These are phyloP conservation scores for Trichoderma brevicompactum DNA, from an alignment of 2,329 filamentous ascomycete genomes.

Conservation along the genomic window DNA sequence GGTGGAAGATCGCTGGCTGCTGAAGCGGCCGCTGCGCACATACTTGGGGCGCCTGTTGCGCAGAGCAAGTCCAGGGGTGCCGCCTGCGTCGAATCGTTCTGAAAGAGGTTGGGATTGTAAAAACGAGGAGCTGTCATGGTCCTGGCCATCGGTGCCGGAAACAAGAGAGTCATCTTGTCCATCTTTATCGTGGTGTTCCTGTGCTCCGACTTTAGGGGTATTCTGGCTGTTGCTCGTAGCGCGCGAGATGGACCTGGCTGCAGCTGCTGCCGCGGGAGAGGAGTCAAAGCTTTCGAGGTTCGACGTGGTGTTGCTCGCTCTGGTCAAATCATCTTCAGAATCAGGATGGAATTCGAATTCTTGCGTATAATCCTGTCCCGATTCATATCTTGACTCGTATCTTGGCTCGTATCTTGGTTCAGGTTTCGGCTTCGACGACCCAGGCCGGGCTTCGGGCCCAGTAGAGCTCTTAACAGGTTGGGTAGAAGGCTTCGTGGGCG, in stretches of 20 bases:
- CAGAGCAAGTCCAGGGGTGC: conserved; percentile 53
- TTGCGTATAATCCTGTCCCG: conserved; percentile 30
- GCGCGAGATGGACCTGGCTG: conserved; percentile 58
- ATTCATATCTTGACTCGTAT: conserved; percentile 32
- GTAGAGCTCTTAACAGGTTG: conserved; percentile 14
- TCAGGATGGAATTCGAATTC: conserved; percentile 25
- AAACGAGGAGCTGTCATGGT: conserved; percentile 37
- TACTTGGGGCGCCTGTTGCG: conserved; percentile 59
- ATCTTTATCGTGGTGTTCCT: conserved; percentile 37
- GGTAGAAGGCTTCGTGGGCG: conserved; percentile 41
- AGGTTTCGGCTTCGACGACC: not conserved
- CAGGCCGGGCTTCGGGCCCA: not conserved
- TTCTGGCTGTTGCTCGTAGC: conserved; percentile 46
- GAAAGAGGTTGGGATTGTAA: conserved; percentile 41
- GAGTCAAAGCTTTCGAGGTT: conserved; percentile 59
- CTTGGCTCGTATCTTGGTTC: conserved; percentile 26
- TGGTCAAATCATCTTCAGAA: conserved; percentile 37
- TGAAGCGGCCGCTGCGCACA: conserved; percentile 61
- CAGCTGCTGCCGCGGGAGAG: conserved; percentile 60
- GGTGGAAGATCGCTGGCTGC: conserved; percentile 63
- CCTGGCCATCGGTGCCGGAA: conserved; percentile 39
- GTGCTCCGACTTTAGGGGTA: conserved; percentile 29
- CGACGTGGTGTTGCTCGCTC: conserved; percentile 51
- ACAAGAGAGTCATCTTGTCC: conserved; percentile 40
- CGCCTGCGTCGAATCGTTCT: conserved; percentile 49